phyloP scores from a whole-genome alignment of 2,329 filamentous ascomycete species.

The Apiospora aurea region DNA sequence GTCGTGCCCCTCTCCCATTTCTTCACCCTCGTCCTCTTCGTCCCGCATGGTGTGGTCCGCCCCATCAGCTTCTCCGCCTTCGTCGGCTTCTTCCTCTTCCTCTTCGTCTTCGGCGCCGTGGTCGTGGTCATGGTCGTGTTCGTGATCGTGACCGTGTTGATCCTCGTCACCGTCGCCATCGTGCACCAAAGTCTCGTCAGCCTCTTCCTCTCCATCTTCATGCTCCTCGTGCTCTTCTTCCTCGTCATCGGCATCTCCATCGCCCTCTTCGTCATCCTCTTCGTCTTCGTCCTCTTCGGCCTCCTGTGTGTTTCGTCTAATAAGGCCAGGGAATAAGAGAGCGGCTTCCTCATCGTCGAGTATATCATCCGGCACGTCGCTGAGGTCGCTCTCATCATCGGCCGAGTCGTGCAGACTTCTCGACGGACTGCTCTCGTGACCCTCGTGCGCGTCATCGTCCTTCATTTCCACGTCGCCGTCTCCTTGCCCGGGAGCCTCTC shows the following conservation, averaged over 20 bases:
- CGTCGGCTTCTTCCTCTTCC: slow-evolving; percentile 30
- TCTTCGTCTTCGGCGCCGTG: slow-evolving; percentile 34
- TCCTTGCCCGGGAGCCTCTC: slow-evolving; percentile 31
- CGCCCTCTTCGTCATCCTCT: slow-evolving; percentile 32
- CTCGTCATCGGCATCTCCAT: slow-evolving; percentile 32
- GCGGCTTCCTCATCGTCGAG: slow-evolving; percentile 60
- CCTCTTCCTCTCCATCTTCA: slow-evolving; percentile 30
- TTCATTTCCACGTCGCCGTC: slow-evolving; percentile 41
- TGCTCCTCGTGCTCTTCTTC: slow-evolving; percentile 31
- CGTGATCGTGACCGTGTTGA: not conserved
- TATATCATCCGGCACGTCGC: slow-evolving; percentile 62
- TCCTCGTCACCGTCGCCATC: slow-evolving; percentile 18
- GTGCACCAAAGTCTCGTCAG: slow-evolving; percentile 27
- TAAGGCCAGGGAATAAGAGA: slow-evolving; percentile 59
- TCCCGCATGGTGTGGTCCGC: slow-evolving; percentile 33
- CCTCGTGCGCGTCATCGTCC: slow-evolving; percentile 29
- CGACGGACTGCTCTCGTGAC: slow-evolving; percentile 55
- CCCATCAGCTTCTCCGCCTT: slow-evolving; percentile 28
- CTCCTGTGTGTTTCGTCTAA: slow-evolving; percentile 43
- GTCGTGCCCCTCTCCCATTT: slow-evolving; percentile 26
- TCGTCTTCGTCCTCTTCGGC: slow-evolving; percentile 29
- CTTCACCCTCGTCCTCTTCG: slow-evolving; percentile 30
- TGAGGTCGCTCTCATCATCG: slow-evolving; percentile 74
- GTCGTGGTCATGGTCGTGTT: slow-evolving; percentile 15
- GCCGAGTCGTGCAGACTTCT: slow-evolving; percentile 70